These are phyloP conservation scores for Monocercomonoides exilis DNA, from an alignment of 78 protist genomes.

Conservation along the genomic window DNA sequence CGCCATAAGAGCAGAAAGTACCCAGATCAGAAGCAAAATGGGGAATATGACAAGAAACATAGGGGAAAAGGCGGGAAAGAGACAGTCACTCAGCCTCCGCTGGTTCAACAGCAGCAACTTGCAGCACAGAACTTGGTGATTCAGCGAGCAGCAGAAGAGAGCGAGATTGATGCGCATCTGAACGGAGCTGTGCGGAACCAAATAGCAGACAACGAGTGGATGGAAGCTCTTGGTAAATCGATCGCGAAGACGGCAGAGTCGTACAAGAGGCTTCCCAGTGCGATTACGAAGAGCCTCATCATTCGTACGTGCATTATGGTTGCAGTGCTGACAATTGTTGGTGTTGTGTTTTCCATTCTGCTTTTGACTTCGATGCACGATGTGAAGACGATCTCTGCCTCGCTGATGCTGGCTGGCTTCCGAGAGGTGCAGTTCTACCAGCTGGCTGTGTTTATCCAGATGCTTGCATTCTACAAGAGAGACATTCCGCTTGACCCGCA, in stretches of 20 bases:
- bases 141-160: not conserved
- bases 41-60: no score
- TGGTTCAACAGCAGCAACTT: no score
- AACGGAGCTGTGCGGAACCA: not conserved
- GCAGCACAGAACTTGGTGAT: no score
- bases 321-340: no score
- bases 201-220: not conserved
- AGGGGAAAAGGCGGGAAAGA: no score
- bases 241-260: not conserved
- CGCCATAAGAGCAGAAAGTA: no score
- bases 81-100: no score
- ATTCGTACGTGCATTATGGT: no score
- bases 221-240: not conserved
- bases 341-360: no score
- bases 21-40: no score
- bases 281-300: not conserved
- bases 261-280: not conserved
- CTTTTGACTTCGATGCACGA: not conserved
- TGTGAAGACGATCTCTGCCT: not conserved
- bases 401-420: not conserved
- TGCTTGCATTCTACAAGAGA: not conserved
- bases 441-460: not conserved
- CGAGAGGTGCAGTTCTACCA: not conserved
- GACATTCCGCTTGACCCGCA: no score
- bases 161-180: not conserved